Conservation (phyloP, 306 rosid species). For the Medicago lupulina region DNA sequence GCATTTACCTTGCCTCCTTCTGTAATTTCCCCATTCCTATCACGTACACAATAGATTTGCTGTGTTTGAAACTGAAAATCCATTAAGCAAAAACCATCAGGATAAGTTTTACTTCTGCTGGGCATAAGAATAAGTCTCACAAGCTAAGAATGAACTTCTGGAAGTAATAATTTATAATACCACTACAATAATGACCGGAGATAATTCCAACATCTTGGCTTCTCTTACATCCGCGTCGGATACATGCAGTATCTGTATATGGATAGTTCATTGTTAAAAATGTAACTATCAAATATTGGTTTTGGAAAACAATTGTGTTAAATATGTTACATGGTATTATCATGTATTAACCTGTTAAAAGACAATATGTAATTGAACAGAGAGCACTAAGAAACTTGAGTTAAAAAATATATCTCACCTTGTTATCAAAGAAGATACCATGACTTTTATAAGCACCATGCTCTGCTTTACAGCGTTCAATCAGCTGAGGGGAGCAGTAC, state of each 20-base stretch:
- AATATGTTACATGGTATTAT: background rate
- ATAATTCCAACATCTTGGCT: conserved; percentile 81
- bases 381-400: conserved; percentile 28
- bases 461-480: conserved; percentile 95
- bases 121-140: background rate
- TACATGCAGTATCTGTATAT: conserved; percentile 81
- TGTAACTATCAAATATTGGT: background rate
- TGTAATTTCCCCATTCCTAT: conserved; percentile 68
- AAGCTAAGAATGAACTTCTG: conserved; percentile 18
- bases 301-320: background rate
- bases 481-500: conserved; percentile 77
- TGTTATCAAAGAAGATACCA: conserved; percentile 86
- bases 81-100: conserved; percentile 18
- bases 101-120: conserved; percentile 33
- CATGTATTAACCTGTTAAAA: conserved; percentile 15
- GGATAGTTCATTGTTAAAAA: conserved; percentile 36
- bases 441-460: conserved; percentile 68
- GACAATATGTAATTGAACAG: conserved; percentile 21
- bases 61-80: conserved; percentile 83
- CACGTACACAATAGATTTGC: conserved; percentile 87
- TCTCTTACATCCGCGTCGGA: conserved; percentile 82
- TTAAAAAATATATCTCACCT: conserved; percentile 55
- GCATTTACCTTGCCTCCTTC: conserved; percentile 89
- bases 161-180: conserved; percentile 50
- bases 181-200: conserved; percentile 74